These are phyloP conservation scores for Linnemannia schmuckeri DNA, from an alignment of 192 early-diverging fungal genomes.

Conservation along the genomic window DNA sequence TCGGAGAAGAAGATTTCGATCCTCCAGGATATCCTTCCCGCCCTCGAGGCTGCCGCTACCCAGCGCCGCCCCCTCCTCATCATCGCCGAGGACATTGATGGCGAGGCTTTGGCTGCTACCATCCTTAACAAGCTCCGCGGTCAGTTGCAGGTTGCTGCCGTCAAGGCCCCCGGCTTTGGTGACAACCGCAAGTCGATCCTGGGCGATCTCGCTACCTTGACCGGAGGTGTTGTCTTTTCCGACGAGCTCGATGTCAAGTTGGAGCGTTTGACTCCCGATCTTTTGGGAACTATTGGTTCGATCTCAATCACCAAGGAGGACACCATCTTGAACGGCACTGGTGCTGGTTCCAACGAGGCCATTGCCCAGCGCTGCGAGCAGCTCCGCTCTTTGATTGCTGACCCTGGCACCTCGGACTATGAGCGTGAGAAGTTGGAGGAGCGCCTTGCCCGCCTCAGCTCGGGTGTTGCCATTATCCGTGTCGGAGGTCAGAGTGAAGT, in stretches of 20 bases:
- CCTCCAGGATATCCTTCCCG: constrained; percentile 96
- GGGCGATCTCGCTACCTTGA: constrained; percentile 96
- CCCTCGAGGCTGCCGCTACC: constrained; percentile 93
- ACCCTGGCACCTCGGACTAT: constrained; percentile 90
- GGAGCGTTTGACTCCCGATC: constrained; percentile 92
- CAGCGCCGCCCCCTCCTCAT: constrained; percentile 97
- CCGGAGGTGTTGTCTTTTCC: constrained; percentile 96
- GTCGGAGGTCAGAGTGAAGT: constrained; percentile 98
- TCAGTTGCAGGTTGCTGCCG: constrained; percentile 95
- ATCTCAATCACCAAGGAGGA: constrained; percentile 99
- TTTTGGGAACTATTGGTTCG: constrained; percentile 90
- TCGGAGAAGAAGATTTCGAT: constrained; percentile 98
- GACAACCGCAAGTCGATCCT: constrained; percentile 99
- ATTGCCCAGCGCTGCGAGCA: constrained; percentile 97
- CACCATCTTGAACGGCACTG: constrained; percentile 95
- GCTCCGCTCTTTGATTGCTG: constrained; percentile 91
- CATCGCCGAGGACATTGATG: constrained; percentile 99
- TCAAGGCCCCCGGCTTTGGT: constrained; percentile 99
- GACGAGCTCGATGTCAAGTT: constrained; percentile 98
- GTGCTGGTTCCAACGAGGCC: constrained; percentile 90
- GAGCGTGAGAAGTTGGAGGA: constrained; percentile 99
- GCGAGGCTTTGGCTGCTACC: constrained; percentile 99
- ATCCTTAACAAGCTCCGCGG: constrained; percentile 99
- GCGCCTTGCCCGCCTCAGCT: constrained; percentile 97
- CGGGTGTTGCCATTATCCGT: constrained; percentile 99